Conservation (phyloP, 768 basidiomycete species). For the Russula ochroleuca region DNA sequence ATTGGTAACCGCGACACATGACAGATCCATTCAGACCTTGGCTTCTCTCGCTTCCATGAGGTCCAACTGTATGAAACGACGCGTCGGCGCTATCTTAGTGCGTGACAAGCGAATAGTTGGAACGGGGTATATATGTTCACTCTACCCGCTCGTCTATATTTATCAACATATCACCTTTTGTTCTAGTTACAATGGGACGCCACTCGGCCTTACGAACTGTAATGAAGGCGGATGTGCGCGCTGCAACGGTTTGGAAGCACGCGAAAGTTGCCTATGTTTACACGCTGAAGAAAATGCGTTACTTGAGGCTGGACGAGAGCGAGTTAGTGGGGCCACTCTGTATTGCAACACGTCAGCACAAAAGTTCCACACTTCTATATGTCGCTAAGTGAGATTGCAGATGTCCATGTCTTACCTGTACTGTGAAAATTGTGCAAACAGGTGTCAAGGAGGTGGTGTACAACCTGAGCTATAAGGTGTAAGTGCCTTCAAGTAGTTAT, state of each 20-base stretch:
- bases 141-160: constrained; percentile 4
- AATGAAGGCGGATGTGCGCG: constrained; percentile 83
- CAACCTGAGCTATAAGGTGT: constrained; percentile 95
- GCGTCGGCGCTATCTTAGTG: constrained; percentile 92
- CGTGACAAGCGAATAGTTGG: constrained; percentile 74
- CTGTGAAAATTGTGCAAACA: constrained; percentile 94
- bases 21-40: constrained; percentile 53
- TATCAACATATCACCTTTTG: background rate
- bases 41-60: constrained; percentile 85
- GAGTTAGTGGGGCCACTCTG: constrained; percentile 80
- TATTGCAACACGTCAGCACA: constrained; percentile 93
- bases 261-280: constrained; percentile 84
- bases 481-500: constrained; percentile 31
- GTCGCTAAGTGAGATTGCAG: constrained; percentile 39
- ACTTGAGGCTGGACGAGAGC: constrained; percentile 87
- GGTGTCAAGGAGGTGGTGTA: constrained; percentile 92
- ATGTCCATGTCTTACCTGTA: constrained; percentile 96
- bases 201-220: constrained; percentile 85
- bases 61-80: constrained; percentile 95
- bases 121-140: constrained; percentile 57
- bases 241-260: constrained; percentile 59
- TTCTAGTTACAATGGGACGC: constrained; percentile 89
- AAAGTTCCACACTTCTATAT: constrained; percentile 10
- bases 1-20: constrained; percentile 10
- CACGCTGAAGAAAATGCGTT: constrained; percentile 99